Evolutionary conservation across 352 stramenopile species (phyloP).

Genomic region (Globisporangium acanthophoron): DNA sequence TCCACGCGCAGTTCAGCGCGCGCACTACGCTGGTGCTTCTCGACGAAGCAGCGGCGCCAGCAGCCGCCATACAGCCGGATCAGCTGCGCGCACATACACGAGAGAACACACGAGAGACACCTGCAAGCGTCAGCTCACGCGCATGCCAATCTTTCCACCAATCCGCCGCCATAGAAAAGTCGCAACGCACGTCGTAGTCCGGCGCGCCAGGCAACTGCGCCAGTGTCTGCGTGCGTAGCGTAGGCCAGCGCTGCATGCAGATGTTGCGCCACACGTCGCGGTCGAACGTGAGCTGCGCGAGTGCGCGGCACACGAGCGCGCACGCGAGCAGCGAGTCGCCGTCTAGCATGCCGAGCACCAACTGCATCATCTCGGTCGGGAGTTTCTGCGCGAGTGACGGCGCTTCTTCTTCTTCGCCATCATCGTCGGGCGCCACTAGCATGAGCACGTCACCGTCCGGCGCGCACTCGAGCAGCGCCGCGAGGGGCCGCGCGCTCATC

Average conservation of each 20-base stretch:
- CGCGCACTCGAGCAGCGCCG: slow-evolving; percentile 10
- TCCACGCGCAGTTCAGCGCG: slow-evolving; percentile 46
- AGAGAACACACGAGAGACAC: background rate
- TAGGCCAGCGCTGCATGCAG: slow-evolving; percentile 55
- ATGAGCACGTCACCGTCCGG: slow-evolving; percentile 22
- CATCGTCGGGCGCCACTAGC: background rate
- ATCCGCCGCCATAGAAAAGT: slow-evolving; percentile 1
- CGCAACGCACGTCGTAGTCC: slow-evolving; percentile 64
- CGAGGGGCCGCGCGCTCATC: slow-evolving; percentile 1
- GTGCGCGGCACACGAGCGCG: slow-evolving; percentile 34
- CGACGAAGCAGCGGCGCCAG: slow-evolving; percentile 65
- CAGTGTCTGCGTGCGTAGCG: slow-evolving; percentile 44
- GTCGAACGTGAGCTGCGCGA: slow-evolving; percentile 45
- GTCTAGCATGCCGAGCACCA: slow-evolving; percentile 45
- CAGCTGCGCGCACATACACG: slow-evolving; percentile 22
- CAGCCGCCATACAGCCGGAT: slow-evolving; percentile 70
- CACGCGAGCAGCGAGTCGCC: slow-evolving; percentile 49
- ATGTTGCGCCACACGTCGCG: slow-evolving; percentile 63
- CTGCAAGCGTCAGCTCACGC: background rate
- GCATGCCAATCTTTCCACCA: background rate
- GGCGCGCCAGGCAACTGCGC: slow-evolving; percentile 64
- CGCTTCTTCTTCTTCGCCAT: background rate
- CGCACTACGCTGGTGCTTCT: slow-evolving; percentile 41
- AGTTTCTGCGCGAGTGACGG: slow-evolving; percentile 33
- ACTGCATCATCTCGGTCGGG: slow-evolving; percentile 45